A percentile compares a stretch with the other conserved stretches of the same genome.
These are phyloP conservation scores for Populus deltoides DNA, from an alignment of 345 rosid species.

Conservation along the genomic window DNA sequence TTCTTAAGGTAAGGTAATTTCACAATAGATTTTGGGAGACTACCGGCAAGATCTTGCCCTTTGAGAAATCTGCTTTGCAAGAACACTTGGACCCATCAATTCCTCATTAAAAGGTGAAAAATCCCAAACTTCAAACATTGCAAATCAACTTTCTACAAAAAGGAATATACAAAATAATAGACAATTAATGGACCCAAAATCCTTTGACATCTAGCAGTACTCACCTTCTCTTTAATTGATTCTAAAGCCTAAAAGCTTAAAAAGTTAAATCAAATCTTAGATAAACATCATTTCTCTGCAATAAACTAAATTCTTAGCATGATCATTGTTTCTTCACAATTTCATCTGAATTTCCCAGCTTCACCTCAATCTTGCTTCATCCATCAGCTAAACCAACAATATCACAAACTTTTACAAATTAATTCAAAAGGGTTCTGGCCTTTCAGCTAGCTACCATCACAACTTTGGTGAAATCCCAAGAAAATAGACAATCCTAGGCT, in stretches of 20 bases:
- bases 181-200: not conserved
- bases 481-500: not conserved
- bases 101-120: not conserved
- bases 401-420: not conserved
- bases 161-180: not conserved
- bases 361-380: not conserved
- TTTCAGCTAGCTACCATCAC: not conserved
- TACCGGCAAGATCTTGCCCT: conserved; percentile 15
- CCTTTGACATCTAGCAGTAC: not conserved
- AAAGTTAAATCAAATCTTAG: not conserved
- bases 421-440: not conserved
- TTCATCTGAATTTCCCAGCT: not conserved
- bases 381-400: not conserved
- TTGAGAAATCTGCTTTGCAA: not conserved
- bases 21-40: conserved; percentile 7
- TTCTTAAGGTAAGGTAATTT: conserved; percentile 12
- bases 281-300: not conserved
- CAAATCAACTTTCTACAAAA: not conserved
- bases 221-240: not conserved
- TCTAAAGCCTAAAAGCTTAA: not conserved
- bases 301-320: not conserved
- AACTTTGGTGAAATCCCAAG: not conserved
- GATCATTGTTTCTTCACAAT: not conserved
- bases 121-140: not conserved
- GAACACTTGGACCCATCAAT: not conserved